phyloP scores from a whole-genome alignment of 2,329 filamentous ascomycete genomes.

The Raffaelea deltoideospora region DNA sequence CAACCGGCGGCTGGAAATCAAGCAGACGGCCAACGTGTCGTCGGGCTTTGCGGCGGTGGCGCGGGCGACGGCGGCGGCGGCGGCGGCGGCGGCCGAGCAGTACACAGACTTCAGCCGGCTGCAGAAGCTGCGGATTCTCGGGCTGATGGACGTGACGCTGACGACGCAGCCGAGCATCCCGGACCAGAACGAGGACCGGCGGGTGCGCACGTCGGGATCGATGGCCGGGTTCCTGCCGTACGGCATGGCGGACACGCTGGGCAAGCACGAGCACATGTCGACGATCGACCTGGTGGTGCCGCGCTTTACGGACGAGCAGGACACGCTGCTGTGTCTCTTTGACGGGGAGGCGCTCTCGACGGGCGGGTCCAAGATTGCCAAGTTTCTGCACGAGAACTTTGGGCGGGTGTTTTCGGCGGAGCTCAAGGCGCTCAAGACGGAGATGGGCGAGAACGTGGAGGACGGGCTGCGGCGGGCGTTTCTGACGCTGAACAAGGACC shows the following conservation, averaged over 20 bases:
- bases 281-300: constrained; percentile 93
- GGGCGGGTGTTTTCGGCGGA: constrained; percentile 71
- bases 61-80: constrained; percentile 15
- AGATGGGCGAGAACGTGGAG: constrained; percentile 56
- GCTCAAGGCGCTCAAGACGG: constrained; percentile 53
- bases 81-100: constrained; percentile 41
- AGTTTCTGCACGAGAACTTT: constrained; percentile 94
- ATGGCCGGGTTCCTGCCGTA: constrained; percentile 82
- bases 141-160: constrained; percentile 94
- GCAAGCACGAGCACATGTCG: constrained; percentile 84
- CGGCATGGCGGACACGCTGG: constrained; percentile 92
- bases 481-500: constrained; percentile 79
- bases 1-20: constrained; percentile 91
- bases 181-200: constrained; percentile 85
- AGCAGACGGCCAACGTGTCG: constrained; percentile 39
- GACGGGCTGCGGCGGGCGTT: constrained; percentile 83
- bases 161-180: constrained; percentile 87
- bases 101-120: constrained; percentile 84
- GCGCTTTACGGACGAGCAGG: constrained; percentile 66
- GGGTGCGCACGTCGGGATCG: constrained; percentile 94
- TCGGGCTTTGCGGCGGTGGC: constrained; percentile 7
- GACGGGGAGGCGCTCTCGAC: constrained; percentile 82
- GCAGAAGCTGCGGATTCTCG: constrained; percentile 69
- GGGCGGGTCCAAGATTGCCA: constrained; percentile 88
- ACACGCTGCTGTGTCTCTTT: constrained; percentile 87